phyloP scores from a whole-genome alignment of 1,284 basidiomycete genomes.

The Trichosporon sp. region DNA sequence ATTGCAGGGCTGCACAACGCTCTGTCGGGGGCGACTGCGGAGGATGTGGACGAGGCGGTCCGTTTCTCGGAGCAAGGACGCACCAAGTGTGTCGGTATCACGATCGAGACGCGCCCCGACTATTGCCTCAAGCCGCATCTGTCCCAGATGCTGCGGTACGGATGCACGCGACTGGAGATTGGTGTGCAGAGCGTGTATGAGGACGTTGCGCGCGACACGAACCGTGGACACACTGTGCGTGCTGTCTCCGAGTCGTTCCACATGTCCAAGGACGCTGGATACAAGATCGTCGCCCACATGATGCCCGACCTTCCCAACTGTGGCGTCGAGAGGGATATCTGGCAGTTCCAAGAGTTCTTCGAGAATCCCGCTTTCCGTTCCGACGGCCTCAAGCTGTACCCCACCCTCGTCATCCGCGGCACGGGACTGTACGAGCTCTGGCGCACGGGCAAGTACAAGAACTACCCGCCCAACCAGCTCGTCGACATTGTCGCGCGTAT shows the following conservation, averaged over 20 bases:
- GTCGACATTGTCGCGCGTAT: conserved; percentile 97
- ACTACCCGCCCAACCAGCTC: conserved; percentile 96
- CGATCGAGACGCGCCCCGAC: conserved; percentile 97
- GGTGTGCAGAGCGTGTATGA: conserved; percentile 99
- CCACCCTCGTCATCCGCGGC: conserved; percentile 95
- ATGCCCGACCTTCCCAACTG: conserved; percentile 98
- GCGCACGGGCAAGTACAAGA: conserved; percentile 96
- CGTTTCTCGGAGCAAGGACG: conserved; percentile 95
- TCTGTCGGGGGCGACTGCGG: conserved; percentile 88
- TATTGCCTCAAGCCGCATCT: conserved; percentile 97
- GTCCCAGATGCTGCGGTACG: conserved; percentile 98
- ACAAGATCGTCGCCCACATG: conserved; percentile 99
- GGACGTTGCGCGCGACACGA: conserved; percentile 97
- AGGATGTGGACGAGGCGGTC: conserved; percentile 96
- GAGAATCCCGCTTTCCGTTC: conserved; percentile 97
- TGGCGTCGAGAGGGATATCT: conserved; percentile 93
- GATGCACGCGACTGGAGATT: conserved; percentile 96
- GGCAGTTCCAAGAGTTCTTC: conserved; percentile 93
- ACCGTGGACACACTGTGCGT: conserved; percentile 96
- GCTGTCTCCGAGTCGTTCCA: conserved; percentile 98
- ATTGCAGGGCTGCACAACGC: conserved; percentile 97
- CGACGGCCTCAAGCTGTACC: conserved; percentile 98
- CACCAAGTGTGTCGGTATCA: conserved; percentile 98
- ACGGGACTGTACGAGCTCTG: conserved; percentile 97
- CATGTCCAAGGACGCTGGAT: conserved; percentile 96